Base-by-base conservation (phyloP, 78 protist species). In the Andalucia godoyi region DNA sequence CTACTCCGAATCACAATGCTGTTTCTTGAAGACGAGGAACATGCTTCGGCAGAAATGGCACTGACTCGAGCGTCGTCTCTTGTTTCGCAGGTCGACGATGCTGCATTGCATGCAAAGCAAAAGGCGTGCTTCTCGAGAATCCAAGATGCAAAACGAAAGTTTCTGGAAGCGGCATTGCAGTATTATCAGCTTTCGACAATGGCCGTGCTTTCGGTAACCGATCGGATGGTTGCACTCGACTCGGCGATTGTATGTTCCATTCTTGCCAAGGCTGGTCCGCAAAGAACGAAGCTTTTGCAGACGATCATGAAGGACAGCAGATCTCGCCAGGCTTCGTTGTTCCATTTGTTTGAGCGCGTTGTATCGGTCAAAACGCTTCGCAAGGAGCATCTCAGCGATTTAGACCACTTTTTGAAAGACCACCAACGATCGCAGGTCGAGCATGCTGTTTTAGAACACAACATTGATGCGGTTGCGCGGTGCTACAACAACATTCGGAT, bases 251-350 rank as follows among this genome's bases (percentile, higher is more conserved):
- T 42, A 47, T 90, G 94, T 67, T 93, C 89, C 33, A 83, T 91
- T 23, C 70, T 91, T 0, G 87, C 88, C 12, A 58, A 64, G 18
- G 96, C 96, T 5, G 96, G 96, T 23, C 96, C 92, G 59, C 88
- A 70, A 52, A 70, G 96, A 41, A 84, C 95, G 21, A 81, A 94
- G 32, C 42, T 91, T 46, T 65, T 91, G 23, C 87, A 91, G 21
- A 81, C 90, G n/a, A 60, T 90, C 32, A 85, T 69, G 70, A 87
- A 86, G 38, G 95, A 91, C 69, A 95, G 91, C 53, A 74, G 95
- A 32, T n/a, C 70, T 29, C 37, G 49, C 36, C 47, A 43, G n/a
- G 42, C 15, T 17, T 61, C 32, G 18, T 39, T 59, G 41, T 8
- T 10, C 10, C 23, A 21, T 4, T 58, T 75, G 29, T 21, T 77